Evolutionary conservation across 805 yeast species (phyloP), one percentile per base, ranked within the genome.

Genomic region (Candida germanica): DNA sequence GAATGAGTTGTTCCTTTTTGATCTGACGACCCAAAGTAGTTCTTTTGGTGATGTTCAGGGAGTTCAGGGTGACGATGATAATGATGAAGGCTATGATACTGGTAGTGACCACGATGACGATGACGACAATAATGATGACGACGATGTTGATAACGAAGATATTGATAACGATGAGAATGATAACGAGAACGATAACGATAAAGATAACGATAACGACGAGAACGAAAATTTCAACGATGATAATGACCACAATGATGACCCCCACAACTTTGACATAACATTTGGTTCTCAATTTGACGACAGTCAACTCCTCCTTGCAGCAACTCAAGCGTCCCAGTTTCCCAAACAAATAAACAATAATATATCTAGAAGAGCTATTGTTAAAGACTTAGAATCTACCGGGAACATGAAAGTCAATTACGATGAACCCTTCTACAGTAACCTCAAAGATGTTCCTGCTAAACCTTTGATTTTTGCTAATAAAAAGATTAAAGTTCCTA

Each of bases 391-490:
- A 20, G 77, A 72, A 21, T 54, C 54, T 0, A 44, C 53, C 17
- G 80, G 79, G 0, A 47, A 71, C 10, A 69, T 83, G 2, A 67
- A 72, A 43, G 57, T 76, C 10, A 70, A 77, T 10, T 81, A 83
- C 50, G 39, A 48, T 1, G 83, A 76, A 43, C 95, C 96, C 0
- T 77, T 60, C 45, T 89, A 77, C 47, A 71, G 79, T 18, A 67
- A 71, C 11, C 47, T 64, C 0, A 49, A 56, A 1, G 89, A 86
- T 46, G 60, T 73, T 5, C 80, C 65, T 9, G n/a, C 76, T 2
- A 49, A 56, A 5, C 80, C 91, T 0, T 73, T 82, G 36, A 57
- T 75, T 1, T 80, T 77, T 57, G 89, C 89, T 1, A 89, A 88
- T 5, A 77, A 71, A 42, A 76, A 73, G 44, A 78, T 79, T 42